These are phyloP conservation scores for Fusarium xylarioides DNA, from an alignment of 2,329 filamentous ascomycete genomes.

Conservation along the genomic window DNA sequence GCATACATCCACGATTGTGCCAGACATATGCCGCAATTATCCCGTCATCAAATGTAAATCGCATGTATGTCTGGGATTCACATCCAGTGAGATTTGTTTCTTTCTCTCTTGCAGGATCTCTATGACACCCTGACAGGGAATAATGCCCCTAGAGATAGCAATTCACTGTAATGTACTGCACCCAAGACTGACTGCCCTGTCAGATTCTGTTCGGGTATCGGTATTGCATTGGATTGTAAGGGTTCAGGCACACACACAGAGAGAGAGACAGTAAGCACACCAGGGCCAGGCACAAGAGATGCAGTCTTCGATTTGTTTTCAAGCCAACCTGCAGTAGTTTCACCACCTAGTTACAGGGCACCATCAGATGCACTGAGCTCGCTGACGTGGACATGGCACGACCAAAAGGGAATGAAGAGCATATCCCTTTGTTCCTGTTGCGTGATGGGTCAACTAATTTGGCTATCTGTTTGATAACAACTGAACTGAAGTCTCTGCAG, in stretches of 20 bases:
- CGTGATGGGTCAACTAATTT: neutral
- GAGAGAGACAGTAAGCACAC: neutral
- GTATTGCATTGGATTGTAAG: constrained; percentile 14
- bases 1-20: neutral
- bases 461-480: neutral
- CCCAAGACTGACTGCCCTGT: neutral
- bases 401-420: neutral
- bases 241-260: constrained; percentile 5
- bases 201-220: constrained; percentile 27
- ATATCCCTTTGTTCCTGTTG: neutral
- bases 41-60: constrained; percentile 22
- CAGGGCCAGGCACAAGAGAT: constrained; percentile 7
- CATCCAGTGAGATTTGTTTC: constrained; percentile 5
- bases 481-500: constrained; percentile 13
- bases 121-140: constrained; percentile 20
- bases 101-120: constrained; percentile 21
- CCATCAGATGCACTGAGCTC: neutral
- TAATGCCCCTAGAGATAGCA: neutral
- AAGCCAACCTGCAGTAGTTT: constrained; percentile 8
- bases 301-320: constrained; percentile 5
- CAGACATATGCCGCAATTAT: constrained; percentile 6
- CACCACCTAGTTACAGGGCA: neutral
- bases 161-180: neutral
- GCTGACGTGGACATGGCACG: constrained; percentile 39
- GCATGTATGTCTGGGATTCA: constrained; percentile 4